Evolutionary conservation across 345 rosid species (phyloP), one percentile per base, ranked within the genome.

Genomic region (Psidium friedrichsthalianum): DNA sequence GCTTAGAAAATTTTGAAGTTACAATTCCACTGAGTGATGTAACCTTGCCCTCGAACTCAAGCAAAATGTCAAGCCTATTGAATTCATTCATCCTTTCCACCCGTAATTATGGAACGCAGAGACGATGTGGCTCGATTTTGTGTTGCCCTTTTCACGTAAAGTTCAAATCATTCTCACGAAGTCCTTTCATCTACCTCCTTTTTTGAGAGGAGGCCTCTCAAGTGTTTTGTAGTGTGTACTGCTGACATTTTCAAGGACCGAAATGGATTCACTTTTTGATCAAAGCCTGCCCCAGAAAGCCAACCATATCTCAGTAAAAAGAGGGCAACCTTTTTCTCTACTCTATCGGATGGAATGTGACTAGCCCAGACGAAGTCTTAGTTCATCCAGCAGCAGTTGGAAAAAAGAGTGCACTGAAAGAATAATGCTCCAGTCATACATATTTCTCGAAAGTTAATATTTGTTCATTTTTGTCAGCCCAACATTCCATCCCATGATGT

Each of bases 401-500:
- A 32, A 18, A 69, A 7, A 32, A 32, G 44, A 64, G 76, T 32
- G 44, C 44, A 69, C 78, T 7, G 78, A 11, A 40, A 36, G 78
- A 69, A 69, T 8, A 29, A 64, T 21, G 57, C 11, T 21, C 51
- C 51, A 56, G n/a, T 8, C 58, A 20, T 20, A 55, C 24, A 55
- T 52, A 52, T 18, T 51, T 51, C 54, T 52, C 54, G 13, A 52
- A 52, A 52, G 5, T 51, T 51, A 51, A 51, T 51, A 14, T 14
- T 6, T 56, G 78, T 18, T 69, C 24, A 44, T 69, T 69, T 84
- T 56, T 32, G 78, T 69, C 78, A 69, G 78, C 18, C 86, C 86
- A 83, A 88, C 92, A 90, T 90, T 90, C 87, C 92, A 93, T 92
- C 92, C 92, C 86, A 91, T 92, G 89, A 91, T 90, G 92, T 88